Evolutionary conservation across 768 basidiomycete species (phyloP), one percentile per base, ranked within the genome.

Genomic region (Lanmaoa rubissima): DNA sequence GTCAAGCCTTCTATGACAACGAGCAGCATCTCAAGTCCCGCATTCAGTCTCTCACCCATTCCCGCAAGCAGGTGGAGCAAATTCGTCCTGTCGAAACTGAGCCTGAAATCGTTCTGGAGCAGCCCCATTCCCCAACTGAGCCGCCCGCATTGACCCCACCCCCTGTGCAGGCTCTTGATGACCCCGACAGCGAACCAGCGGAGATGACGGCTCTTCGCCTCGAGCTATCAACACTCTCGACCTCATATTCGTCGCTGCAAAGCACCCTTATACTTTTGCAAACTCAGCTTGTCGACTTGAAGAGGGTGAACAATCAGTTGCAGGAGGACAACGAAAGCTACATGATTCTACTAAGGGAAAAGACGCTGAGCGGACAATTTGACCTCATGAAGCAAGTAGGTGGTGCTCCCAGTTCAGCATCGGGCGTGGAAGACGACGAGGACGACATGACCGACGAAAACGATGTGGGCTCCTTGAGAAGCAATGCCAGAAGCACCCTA

Each of bases 301-400:
- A 94, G 73, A 78, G 90, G 53, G 88, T 94, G 58, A 97, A 97
- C 69, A 82, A 87, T 61, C 85, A 88, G 60, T 72, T 94, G 40
- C 92, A 94, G 73, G 94, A 98, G 72, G 95, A 98, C 64, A 99
- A 98, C 71, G 94, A 97, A 73, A 91, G 91, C 48, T 99, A 94
- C 76, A 93, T 96, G 82, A 92, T 95, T 59, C 80, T 99, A 39
- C 75, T 98, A 26, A 80, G 92, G 59, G 95, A 98, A 75, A 87
- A 84, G 76, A 98, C 97, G 0, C 73, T 98, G 43, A 94, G 81
- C 61, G 96, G 96, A 5, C 89, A 91, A 64, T 92, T 90, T 69
- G 87, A 92, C 69, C 75, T 91, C 59, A 76, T 86, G 69, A 84
- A 79, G 63, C 84, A 87, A 71, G 85, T 88, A 35, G 83, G 82